A percentile compares a stretch with the other conserved stretches of the same genome.
Conservation (phyloP, 1,139 yeast genomes). For the Kodamaea alishanica region DNA sequence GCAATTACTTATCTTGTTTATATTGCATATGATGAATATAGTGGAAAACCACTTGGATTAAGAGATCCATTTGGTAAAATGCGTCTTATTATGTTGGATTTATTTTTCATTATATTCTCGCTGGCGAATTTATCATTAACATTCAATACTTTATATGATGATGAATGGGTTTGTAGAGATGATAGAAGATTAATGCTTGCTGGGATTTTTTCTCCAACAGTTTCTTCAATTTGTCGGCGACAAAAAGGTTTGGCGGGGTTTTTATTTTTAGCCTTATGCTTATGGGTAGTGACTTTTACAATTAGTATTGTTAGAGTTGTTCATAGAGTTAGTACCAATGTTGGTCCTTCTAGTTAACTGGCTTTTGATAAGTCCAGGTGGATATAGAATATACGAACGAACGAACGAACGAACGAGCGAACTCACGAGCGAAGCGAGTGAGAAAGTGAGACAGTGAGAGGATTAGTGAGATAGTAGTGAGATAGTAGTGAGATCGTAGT, state of each 20-base stretch:
- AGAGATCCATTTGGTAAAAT: slow-evolving; percentile 81
- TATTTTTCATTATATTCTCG: slow-evolving; percentile 86
- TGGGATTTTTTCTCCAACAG: slow-evolving; percentile 28
- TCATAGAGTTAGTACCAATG: slow-evolving; percentile 57
- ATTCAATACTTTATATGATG: slow-evolving; percentile 77
- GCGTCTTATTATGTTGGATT: slow-evolving; percentile 71
- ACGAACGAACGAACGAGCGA: too few species aligned
- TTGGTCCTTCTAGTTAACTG: too few species aligned
- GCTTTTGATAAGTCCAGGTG: too few species aligned
- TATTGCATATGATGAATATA: slow-evolving; percentile 86
- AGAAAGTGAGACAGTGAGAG: too few species aligned
- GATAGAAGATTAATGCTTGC: slow-evolving; percentile 18
- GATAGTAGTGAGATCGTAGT: too few species aligned
- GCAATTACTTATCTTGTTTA: slow-evolving; percentile 76
- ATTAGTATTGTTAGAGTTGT: slow-evolving; percentile 82
- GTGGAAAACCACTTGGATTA: slow-evolving; percentile 86
- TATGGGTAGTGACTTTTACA: slow-evolving; percentile 85
- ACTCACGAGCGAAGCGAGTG: too few species aligned
- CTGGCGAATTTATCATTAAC: slow-evolving; percentile 85
- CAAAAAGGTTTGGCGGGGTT: slow-evolving; percentile 79
- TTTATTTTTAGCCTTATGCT: slow-evolving; percentile 64
- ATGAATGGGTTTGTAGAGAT: slow-evolving; percentile 71
- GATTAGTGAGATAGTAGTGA: too few species aligned
- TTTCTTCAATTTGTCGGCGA: slow-evolving; percentile 61
- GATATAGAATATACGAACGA: too few species aligned